These are phyloP conservation scores for Ustilago tritici DNA, from an alignment of 1,284 basidiomycete species.

Conservation along the genomic window DNA sequence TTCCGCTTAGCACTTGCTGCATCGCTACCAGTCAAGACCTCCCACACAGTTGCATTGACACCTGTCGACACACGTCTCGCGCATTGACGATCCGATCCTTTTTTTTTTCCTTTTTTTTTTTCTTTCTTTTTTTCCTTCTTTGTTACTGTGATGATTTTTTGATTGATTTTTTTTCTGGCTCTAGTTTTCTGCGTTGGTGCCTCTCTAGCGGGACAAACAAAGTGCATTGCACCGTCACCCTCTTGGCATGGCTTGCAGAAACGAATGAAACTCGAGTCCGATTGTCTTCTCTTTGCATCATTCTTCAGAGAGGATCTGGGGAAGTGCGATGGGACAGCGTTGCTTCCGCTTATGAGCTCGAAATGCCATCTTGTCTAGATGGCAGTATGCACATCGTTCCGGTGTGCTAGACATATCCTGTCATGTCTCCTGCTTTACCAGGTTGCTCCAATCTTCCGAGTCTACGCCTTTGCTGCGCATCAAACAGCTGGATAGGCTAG, in stretches of 20 bases:
- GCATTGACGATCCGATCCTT: background rate
- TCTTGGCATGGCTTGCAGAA: conserved; percentile 1
- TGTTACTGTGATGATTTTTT: background rate
- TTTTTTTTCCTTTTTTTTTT: background rate
- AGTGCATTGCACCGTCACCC: background rate
- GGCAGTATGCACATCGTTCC: background rate
- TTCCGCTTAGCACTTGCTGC: background rate
- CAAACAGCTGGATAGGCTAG: background rate
- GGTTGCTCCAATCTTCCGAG: background rate
- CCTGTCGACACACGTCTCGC: conserved; percentile 31
- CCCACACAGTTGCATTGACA: conserved; percentile 10
- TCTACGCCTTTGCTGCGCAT: background rate
- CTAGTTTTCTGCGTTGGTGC: background rate
- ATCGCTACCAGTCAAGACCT: background rate
- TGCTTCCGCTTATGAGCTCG: conserved; percentile 39
- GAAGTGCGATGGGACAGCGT: conserved; percentile 9
- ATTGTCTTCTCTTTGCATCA: conserved; percentile 4
- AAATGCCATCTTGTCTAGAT: conserved; percentile 20
- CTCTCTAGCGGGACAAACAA: conserved; percentile 30
- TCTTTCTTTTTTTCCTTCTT: background rate
- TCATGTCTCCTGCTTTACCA: background rate
- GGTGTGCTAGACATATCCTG: background rate
- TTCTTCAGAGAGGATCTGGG: conserved; percentile 11
- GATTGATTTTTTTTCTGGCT: background rate
- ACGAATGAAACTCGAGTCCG: conserved; percentile 31